Evolutionary conservation across 1,284 basidiomycete genomes (phyloP).

Genomic region (Trichosporon faecale): DNA sequence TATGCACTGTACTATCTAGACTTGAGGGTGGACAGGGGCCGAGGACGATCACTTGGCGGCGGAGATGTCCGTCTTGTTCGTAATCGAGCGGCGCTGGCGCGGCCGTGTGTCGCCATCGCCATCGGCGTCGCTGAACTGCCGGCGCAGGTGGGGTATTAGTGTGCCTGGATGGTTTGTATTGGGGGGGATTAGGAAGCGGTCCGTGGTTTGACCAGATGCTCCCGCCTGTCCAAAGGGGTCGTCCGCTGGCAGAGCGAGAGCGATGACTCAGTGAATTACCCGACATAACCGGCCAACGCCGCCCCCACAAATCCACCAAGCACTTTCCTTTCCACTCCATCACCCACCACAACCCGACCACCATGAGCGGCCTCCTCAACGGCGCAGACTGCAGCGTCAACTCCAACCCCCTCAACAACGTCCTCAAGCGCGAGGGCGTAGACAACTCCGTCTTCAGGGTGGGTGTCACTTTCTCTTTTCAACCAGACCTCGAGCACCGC

Average conservation of each 20-base stretch:
- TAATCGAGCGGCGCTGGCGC: conserved; percentile 1
- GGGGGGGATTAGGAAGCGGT: not conserved
- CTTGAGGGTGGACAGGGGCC: not conserved
- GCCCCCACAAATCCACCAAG: not conserved
- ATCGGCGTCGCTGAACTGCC: not conserved
- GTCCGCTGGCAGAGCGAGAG: not conserved
- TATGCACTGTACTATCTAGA: conserved; percentile 10
- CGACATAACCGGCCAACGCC: conserved; percentile 12
- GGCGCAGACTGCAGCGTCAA: conserved; percentile 84
- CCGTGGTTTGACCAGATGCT: not conserved
- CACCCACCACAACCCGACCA: conserved; percentile 11
- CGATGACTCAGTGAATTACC: not conserved
- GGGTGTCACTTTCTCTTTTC: conserved; percentile 17
- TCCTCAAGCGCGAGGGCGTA: conserved; percentile 85
- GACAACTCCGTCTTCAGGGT: conserved; percentile 69
- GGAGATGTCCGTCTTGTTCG: not conserved
- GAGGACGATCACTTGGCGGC: not conserved
- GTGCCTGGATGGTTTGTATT: not conserved
- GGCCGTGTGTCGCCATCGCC: not conserved
- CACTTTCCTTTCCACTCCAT: conserved; percentile 7
- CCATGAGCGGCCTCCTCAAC: conserved; percentile 64
- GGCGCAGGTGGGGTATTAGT: not conserved
- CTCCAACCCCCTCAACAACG: conserved; percentile 82
- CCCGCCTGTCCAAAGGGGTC: not conserved
- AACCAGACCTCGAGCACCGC: too few species aligned